A percentile compares a stretch with the other conserved stretches of the same genome.
Conservation (phyloP, 2,329 filamentous ascomycete genomes). For the Plenodomus biglobosus region DNA sequence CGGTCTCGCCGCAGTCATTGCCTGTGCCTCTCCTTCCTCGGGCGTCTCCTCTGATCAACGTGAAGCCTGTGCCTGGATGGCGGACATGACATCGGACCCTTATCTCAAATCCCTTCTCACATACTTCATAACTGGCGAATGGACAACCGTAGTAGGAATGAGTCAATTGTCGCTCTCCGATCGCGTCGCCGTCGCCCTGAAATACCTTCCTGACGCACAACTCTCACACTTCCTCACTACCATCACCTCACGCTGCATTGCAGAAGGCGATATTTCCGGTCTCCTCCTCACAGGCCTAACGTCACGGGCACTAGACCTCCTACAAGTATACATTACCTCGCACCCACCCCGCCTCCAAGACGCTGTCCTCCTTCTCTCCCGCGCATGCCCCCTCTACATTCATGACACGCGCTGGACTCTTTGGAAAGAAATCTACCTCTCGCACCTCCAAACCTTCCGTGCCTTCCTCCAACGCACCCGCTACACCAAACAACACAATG, state of each 20-base stretch:
- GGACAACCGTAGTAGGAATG: slow-evolving; percentile 73
- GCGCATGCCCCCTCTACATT: slow-evolving; percentile 74
- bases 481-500: slow-evolving; percentile 76
- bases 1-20: slow-evolving; percentile 52
- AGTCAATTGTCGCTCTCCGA: slow-evolving; percentile 72
- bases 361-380: slow-evolving; percentile 71
- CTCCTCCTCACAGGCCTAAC: slow-evolving; percentile 77
- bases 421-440: slow-evolving; percentile 75
- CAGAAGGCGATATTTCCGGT: slow-evolving; percentile 72
- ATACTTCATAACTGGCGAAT: slow-evolving; percentile 74
- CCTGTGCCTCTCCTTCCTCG: slow-evolving; percentile 45
- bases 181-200: slow-evolving; percentile 71
- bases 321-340: slow-evolving; percentile 73
- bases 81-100: slow-evolving; percentile 68
- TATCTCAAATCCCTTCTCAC: slow-evolving; percentile 79
- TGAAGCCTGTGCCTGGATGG: slow-evolving; percentile 63
- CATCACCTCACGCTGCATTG: slow-evolving; percentile 62
- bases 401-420: slow-evolving; percentile 73
- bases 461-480: slow-evolving; percentile 73
- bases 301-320: slow-evolving; percentile 70
- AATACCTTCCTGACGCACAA: slow-evolving; percentile 64
- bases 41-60: slow-evolving; percentile 59
- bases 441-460: slow-evolving; percentile 69
- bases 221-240: slow-evolving; percentile 49
- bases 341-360: slow-evolving; percentile 69